A percentile compares a stretch with the other conserved stretches of the same genome.
phyloP scores from a whole-genome alignment of 2,329 filamentous ascomycete species.

The Sarocladiaceae sp. region DNA sequence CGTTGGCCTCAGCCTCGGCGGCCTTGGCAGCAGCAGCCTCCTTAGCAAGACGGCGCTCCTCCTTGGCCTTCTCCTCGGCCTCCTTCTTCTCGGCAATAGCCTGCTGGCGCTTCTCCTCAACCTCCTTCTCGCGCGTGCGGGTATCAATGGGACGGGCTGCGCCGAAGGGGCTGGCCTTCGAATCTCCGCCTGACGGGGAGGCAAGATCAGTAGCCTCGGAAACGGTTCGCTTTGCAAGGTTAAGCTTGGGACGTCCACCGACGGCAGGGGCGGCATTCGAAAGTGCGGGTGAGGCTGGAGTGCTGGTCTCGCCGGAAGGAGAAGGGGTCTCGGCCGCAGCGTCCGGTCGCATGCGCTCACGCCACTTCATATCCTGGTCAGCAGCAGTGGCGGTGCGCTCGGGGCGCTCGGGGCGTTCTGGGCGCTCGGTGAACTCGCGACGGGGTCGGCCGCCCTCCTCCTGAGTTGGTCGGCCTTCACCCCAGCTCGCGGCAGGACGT shows the following conservation, averaged over 20 bases:
- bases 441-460: conserved; percentile 54
- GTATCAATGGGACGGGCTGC: conserved; percentile 93
- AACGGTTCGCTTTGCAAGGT: conserved; percentile 86
- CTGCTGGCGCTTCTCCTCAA: conserved; percentile 80
- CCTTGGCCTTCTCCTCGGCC: conserved; percentile 78
- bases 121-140: conserved; percentile 76
- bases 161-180: conserved; percentile 90
- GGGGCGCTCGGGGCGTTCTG: conserved; percentile 62
- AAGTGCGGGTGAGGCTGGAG: conserved; percentile 68
- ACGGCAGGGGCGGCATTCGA: conserved; percentile 41
- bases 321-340: conserved; percentile 54
- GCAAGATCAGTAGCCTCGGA: conserved; percentile 57
- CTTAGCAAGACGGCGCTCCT: conserved; percentile 59
- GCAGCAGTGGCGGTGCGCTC: conserved; percentile 78
- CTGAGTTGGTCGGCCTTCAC: conserved; percentile 57
- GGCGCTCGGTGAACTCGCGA: conserved; percentile 64
- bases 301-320: conserved; percentile 59
- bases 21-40: conserved; percentile 45
- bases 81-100: conserved; percentile 77
- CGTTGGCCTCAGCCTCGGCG: conserved; percentile 27
- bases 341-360: conserved; percentile 85
- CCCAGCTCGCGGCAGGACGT: conserved; percentile 67
- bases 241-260: conserved; percentile 69
- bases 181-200: conserved; percentile 51
- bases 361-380: conserved; percentile 91